Evolutionary conservation across 2,329 filamentous ascomycete species (phyloP).

Genomic region (Talaromyces sp.): DNA sequence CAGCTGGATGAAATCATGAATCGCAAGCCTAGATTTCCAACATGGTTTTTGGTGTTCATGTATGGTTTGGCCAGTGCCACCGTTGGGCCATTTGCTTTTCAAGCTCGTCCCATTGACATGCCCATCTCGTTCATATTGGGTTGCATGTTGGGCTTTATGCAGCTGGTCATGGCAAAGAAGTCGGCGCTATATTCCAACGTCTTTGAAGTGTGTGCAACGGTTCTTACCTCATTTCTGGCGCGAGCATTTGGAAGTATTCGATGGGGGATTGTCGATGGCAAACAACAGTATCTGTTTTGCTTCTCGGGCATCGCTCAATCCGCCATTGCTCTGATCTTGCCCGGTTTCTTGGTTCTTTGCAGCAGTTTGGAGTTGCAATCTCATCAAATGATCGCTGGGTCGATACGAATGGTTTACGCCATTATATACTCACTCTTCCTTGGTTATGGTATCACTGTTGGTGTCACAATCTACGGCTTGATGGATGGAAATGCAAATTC

Average conservation of each 20-base stretch:
- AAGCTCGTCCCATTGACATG: slow-evolving; percentile 72
- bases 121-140: slow-evolving; percentile 74
- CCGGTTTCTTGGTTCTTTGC: slow-evolving; percentile 62
- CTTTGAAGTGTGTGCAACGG: slow-evolving; percentile 62
- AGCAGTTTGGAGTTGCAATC: slow-evolving; percentile 65
- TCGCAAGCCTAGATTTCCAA: slow-evolving; percentile 54
- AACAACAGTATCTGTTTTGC: slow-evolving; percentile 55
- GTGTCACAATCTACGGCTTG: slow-evolving; percentile 60
- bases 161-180: slow-evolving; percentile 70
- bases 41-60: slow-evolving; percentile 58
- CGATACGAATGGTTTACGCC: slow-evolving; percentile 67
- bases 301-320: slow-evolving; percentile 69
- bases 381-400: slow-evolving; percentile 65
- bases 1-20: slow-evolving; percentile 53
- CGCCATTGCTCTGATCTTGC: slow-evolving; percentile 68
- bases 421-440: slow-evolving; percentile 70
- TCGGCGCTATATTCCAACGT: slow-evolving; percentile 66
- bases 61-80: slow-evolving; percentile 72
- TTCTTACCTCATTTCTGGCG: slow-evolving; percentile 66
- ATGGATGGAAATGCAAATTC: slow-evolving; percentile 56
- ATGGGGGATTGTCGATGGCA: slow-evolving; percentile 36
- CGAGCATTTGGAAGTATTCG: slow-evolving; percentile 65
- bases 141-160: slow-evolving; percentile 68
- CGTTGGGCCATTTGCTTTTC: slow-evolving; percentile 76
- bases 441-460: slow-evolving; percentile 68